Evolutionary conservation across 805 yeast genomes (phyloP), one percentile per base, ranked within the genome.

Genomic region (Saturnispora halmiae): DNA sequence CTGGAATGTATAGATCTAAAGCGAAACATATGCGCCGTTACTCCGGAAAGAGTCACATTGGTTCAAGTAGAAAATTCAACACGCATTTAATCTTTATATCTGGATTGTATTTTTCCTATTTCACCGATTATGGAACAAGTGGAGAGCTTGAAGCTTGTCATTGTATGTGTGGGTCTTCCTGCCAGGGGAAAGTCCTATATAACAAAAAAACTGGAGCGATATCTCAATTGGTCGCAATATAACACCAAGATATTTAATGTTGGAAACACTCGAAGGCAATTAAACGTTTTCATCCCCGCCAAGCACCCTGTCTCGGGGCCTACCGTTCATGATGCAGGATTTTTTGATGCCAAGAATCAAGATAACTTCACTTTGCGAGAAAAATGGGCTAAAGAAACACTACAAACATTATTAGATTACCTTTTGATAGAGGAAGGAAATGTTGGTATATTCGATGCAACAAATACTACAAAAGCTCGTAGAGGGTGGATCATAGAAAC

Each of bases 171-270:
- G 9, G 90, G 90, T 0, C 62, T 82, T 26, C 90, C 90, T 1
- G 90, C 90, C 1, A 63, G 82, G 38, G 90, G 90, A 6, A 82
- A 82, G 55, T 77, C 84, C 2, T 78, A 83, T 46, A 72, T 81
- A 39, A 77, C 87, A 25, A 75, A 74, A 46, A 79, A 79, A 51
- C 58, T 78, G 28, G 70, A 77, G 20, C 59, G 79, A 51, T 82
- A 67, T 64, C 69, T 63, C 55, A 75, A 61, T 64, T 73, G 72
- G 75, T 69, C 59, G 58, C 81, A 77, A 53, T 78, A 76, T 50
- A 73, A 72, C 47, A 75, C 80, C 48, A 63, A 75, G 43, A 77
- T 78, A 4, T 82, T 79, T 62, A 82, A 82, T 52, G 90, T 84
- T 15, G 90, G 90, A 2, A 73, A 76, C 51, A 75, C 82, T 4